Conservation (phyloP, 805 yeast species). For the Candida railenensis region DNA sequence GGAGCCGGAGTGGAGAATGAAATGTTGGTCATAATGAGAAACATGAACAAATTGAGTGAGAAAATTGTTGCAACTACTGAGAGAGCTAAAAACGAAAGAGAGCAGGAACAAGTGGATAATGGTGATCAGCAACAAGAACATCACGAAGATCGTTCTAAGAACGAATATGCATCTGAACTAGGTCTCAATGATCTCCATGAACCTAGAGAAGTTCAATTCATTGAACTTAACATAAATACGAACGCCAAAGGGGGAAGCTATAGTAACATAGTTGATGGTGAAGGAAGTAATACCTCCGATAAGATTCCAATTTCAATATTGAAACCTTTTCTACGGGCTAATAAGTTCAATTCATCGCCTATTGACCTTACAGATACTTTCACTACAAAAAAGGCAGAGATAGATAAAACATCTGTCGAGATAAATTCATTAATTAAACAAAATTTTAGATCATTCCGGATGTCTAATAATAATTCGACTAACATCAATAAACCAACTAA, state of each 20-base stretch:
- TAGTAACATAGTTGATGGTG: background rate
- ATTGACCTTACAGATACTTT: slow-evolving; percentile 2
- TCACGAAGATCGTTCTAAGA: no score
- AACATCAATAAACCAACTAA: slow-evolving; percentile 4
- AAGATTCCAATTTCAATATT: background rate
- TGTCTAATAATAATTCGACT: slow-evolving; percentile 9
- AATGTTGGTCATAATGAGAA: slow-evolving; percentile 71
- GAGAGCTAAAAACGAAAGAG: background rate
- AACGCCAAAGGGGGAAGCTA: slow-evolving; percentile 3
- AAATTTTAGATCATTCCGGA: slow-evolving; percentile 32
- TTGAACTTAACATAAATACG: slow-evolving; percentile 30
- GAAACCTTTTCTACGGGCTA: background rate
- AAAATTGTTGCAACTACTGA: slow-evolving; percentile 55
- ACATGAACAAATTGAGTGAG: slow-evolving; percentile 85
- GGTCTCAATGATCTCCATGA: slow-evolving; percentile 39
- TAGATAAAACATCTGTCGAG: slow-evolving; percentile 31
- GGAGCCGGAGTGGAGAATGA: slow-evolving; percentile 46
- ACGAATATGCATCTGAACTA: slow-evolving; percentile 29
- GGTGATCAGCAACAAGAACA: slow-evolving; percentile 4
- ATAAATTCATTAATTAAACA: slow-evolving; percentile 30
- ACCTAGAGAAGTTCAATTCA: slow-evolving; percentile 25
- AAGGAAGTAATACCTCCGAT: background rate
- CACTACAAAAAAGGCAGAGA: slow-evolving; percentile 18
- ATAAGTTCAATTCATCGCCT: background rate
- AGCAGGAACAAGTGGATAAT: background rate